Conservation (phyloP, 768 basidiomycete genomes). For the Rhodosporidiobolus sp. region DNA sequence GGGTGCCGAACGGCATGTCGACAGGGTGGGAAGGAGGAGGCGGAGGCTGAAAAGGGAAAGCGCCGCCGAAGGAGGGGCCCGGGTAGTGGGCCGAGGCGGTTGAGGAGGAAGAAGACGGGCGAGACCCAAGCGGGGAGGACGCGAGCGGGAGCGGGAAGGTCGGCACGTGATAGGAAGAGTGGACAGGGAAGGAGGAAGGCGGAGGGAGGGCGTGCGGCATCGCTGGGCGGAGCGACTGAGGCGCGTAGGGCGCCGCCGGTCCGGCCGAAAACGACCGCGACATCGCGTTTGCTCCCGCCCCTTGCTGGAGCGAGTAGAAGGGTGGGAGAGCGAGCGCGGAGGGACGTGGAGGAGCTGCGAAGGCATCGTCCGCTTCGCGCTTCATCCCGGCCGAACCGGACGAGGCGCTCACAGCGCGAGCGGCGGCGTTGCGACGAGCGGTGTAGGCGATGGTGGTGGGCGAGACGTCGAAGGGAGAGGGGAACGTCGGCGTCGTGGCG, state of each 20-base stretch:
- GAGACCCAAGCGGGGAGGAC: not conserved
- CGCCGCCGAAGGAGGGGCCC: no score
- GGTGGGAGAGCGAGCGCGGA: not conserved
- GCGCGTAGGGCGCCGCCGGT: not conserved
- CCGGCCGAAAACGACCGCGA: not conserved
- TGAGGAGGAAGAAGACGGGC: constrained; percentile 11
- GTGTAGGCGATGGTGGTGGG: constrained; percentile 4
- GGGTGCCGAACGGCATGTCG: not conserved
- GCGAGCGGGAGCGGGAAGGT: not conserved
- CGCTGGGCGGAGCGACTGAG: not conserved
- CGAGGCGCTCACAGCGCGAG: constrained; percentile 5
- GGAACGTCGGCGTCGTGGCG: not conserved
- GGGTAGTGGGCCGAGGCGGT: not conserved
- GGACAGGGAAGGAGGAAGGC: not conserved
- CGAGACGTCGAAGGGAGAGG: not conserved
- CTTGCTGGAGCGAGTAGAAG: not conserved
- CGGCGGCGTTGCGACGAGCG: not conserved
- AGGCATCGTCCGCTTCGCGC: constrained; percentile 8
- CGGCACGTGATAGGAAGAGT: not conserved
- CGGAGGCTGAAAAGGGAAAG: not conserved
- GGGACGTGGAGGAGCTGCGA: not conserved
- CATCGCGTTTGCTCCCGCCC: not conserved
- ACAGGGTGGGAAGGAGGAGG: no score
- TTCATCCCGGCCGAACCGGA: not conserved
- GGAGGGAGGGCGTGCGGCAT: not conserved